Evolutionary conservation across 164 flowering plant genomes (phyloP), one percentile per base, ranked within the genome.

Genomic region (Umbellularia californica): DNA sequence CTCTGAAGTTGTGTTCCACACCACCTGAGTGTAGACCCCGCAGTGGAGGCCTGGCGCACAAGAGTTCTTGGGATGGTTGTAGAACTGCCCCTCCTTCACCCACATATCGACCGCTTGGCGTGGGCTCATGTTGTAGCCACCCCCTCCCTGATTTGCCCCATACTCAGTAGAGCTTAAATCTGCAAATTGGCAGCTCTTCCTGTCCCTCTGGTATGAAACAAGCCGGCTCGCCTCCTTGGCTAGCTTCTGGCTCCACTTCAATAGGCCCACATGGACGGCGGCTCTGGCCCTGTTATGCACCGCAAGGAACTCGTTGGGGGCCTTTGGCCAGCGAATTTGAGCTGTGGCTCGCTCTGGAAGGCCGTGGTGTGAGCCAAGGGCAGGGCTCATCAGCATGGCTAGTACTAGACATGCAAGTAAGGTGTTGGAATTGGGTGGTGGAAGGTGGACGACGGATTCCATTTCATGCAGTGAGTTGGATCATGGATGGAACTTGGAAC

Each of bases 221-320:
- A 84, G 74, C 24, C 68, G 76, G 74, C 83, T 82, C 0, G 90
- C 78, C 66, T 72, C 78, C 0, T 72, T 80, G 58, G 87, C 89
- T n/a, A 92, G 81, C 28, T 22, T 41, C 58, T 70, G 72, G 81
- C 87, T 92, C 97, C 97, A 92, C 55, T 69, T 33, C 19, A 92
- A 85, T 10, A 90, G 88, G 0, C 47, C 81, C 22, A 89, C 92
- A 0, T 87, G 89, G 2, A 90, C 92, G 19, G 71, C 87, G 10
- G 86, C 79, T 71, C 97, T 83, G 1, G 90, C 93, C 25, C 75
- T 71, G 85, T 92, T 92, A 87, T 92, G 97, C 0, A 82, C 85
- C 2, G 69, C 78, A 0, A 92, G 82, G 83, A 74, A 92, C 70
- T 86, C 89, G 7, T 66, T 60, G 24, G 84, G 78, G 24, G 84